These are phyloP conservation scores for Phyllostachys edulis DNA, from an alignment of 176 grass and related monocot species.

Conservation along the genomic window DNA sequence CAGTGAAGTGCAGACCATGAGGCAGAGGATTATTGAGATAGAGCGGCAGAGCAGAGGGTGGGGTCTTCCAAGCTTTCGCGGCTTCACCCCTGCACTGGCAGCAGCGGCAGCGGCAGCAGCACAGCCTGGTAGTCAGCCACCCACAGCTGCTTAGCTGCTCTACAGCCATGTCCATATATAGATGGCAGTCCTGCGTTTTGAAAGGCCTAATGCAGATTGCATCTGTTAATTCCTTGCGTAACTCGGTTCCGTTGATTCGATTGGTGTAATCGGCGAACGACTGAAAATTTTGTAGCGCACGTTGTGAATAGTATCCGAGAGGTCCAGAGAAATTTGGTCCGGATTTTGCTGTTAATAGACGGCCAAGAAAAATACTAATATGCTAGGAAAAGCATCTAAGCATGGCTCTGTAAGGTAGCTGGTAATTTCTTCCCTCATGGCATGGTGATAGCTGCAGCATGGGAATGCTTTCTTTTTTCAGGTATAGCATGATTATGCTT, in stretches of 20 bases:
- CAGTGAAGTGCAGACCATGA: conserved; percentile 50
- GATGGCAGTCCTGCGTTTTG: conserved; percentile 5
- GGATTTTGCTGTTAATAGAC: not conserved
- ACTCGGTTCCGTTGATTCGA: conserved; percentile 17
- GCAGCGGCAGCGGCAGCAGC: conserved; percentile 4
- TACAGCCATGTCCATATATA: not conserved
- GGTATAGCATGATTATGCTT: not conserved
- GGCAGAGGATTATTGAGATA: conserved; percentile 59
- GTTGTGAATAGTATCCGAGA: conserved; percentile 8
- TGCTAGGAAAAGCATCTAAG: not conserved
- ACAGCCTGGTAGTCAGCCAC: conserved; percentile 14
- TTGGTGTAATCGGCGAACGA: not conserved
- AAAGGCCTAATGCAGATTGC: conserved; percentile 3
- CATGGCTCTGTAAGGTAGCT: not conserved
- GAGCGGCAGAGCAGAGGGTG: conserved; percentile 45
- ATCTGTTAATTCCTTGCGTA: conserved; percentile 15
- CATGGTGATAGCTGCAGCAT: not conserved
- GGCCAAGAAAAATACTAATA: not conserved
- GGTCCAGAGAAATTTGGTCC: not conserved
- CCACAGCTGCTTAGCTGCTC: conserved; percentile 32
- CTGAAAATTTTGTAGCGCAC: not conserved
- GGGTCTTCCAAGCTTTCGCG: conserved; percentile 33
- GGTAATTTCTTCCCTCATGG: not conserved
- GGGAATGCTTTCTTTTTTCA: not conserved
- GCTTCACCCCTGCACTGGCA: conserved; percentile 26